phyloP scores from a whole-genome alignment of 371 early-diverging fungal species.

The Mucor circinelloides region DNA sequence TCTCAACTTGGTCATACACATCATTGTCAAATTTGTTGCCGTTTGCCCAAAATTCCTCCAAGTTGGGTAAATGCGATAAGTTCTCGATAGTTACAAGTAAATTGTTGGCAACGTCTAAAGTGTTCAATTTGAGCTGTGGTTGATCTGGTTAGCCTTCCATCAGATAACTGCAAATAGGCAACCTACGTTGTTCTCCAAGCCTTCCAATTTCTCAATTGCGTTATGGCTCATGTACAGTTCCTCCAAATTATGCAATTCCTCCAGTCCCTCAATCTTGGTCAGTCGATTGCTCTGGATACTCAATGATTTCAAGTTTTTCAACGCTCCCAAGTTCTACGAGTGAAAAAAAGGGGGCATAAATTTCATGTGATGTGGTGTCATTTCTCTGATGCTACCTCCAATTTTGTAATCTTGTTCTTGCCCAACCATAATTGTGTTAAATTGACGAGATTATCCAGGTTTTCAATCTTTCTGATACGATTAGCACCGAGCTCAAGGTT shows the following conservation, averaged over 20 bases:
- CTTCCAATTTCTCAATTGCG: slow-evolving; percentile 72
- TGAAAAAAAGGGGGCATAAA: neutral
- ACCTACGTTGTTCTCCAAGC: slow-evolving; percentile 75
- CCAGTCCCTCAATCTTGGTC: slow-evolving; percentile 74
- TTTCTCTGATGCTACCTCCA: slow-evolving; percentile 60
- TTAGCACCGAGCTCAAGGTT: slow-evolving; percentile 96
- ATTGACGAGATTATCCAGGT: slow-evolving; percentile 75
- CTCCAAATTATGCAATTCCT: slow-evolving; percentile 70
- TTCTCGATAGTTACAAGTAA: slow-evolving; percentile 77
- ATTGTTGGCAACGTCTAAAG: slow-evolving; percentile 88
- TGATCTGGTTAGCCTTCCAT: neutral
- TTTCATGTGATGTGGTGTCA: neutral
- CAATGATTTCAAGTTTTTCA: slow-evolving; percentile 71
- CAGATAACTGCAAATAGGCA: neutral
- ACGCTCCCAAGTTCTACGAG: slow-evolving; percentile 36
- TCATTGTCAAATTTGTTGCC: slow-evolving; percentile 72
- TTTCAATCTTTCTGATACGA: slow-evolving; percentile 86
- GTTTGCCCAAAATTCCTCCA: slow-evolving; percentile 95
- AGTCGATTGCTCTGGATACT: slow-evolving; percentile 90
- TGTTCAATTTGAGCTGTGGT: slow-evolving; percentile 63
- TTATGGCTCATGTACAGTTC: slow-evolving; percentile 92
- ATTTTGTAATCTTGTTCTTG: slow-evolving; percentile 92
- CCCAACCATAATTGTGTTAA: slow-evolving; percentile 93
- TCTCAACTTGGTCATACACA: slow-evolving; percentile 78
- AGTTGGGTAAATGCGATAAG: slow-evolving; percentile 62